phyloP scores from a whole-genome alignment of 257 asterid species.

The Thymus mandschuricus region DNA sequence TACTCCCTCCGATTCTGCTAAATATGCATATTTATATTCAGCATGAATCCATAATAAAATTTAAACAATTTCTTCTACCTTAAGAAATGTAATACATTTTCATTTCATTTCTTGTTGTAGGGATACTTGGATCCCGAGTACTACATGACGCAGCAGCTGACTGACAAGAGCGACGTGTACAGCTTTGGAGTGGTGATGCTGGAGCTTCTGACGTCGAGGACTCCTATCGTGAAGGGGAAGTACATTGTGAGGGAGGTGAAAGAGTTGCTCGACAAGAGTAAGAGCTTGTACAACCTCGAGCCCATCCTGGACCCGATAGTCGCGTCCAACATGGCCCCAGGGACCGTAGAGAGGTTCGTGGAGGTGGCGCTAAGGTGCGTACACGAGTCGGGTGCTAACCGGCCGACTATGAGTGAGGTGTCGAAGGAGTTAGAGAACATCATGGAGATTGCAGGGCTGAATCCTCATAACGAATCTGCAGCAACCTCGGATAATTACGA shows the following conservation, averaged over 20 bases:
- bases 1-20: no score
- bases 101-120: conserved; percentile 34
- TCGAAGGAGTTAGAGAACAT: conserved; percentile 76
- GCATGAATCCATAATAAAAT: no score
- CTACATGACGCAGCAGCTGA: conserved; percentile 84
- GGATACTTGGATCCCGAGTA: conserved; percentile 98
- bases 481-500: conserved; percentile 73
- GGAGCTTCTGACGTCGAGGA: conserved; percentile 68
- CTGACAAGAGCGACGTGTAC: conserved; percentile 92
- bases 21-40: no score
- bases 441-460: conserved; percentile 76
- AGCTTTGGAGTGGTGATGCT: conserved; percentile 78
- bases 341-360: conserved; percentile 68
- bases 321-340: conserved; percentile 46
- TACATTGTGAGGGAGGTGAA: conserved; percentile 76
- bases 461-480: conserved; percentile 80
- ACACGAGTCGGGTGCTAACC: conserved; percentile 48
- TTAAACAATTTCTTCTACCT: background rate
- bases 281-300: conserved; percentile 66
- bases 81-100: background rate
- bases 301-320: conserved; percentile 70
- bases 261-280: conserved; percentile 59
- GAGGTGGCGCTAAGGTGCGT: conserved; percentile 75
- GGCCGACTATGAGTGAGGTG: conserved; percentile 87
- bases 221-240: conserved; percentile 77